Conservation (phyloP, 192 early-diverging fungal species). For the Coemansia sp. region DNA sequence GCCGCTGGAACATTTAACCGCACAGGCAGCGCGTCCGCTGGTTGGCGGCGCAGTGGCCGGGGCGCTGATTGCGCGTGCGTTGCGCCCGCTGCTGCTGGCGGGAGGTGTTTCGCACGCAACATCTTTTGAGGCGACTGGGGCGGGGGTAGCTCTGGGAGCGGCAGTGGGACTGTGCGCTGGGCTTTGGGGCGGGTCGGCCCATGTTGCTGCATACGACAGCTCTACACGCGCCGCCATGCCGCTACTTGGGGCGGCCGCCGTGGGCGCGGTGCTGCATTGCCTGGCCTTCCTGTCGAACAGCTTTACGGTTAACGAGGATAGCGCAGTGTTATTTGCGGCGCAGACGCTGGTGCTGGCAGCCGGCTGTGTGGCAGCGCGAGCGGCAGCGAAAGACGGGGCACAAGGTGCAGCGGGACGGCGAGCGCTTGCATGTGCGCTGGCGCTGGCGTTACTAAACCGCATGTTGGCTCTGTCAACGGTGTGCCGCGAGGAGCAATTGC, state of each 20-base stretch:
- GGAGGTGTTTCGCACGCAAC: slow-evolving; percentile 13
- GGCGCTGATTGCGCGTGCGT: slow-evolving; percentile 12
- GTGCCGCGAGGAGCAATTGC: slow-evolving; percentile 88
- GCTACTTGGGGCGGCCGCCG: slow-evolving; percentile 34
- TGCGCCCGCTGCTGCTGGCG: slow-evolving; percentile 5
- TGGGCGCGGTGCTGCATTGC: slow-evolving; percentile 52
- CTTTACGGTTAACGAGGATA: slow-evolving; percentile 87
- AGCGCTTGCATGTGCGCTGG: slow-evolving; percentile 42
- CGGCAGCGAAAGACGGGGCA: slow-evolving; percentile 4
- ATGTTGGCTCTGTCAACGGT: slow-evolving; percentile 62
- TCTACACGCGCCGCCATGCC: background rate
- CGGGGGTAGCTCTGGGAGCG: slow-evolving; percentile 18
- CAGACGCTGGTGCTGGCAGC: slow-evolving; percentile 58
- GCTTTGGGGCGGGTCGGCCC: background rate
- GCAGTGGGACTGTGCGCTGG: slow-evolving; percentile 17
- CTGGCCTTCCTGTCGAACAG: slow-evolving; percentile 83
- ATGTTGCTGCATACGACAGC: no score
- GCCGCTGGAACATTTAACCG: slow-evolving; percentile 13
- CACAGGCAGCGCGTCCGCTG: background rate
- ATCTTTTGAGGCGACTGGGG: slow-evolving; percentile 16
- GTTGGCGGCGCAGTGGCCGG: slow-evolving; percentile 12
- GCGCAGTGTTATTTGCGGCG: slow-evolving; percentile 62
- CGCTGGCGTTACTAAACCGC: slow-evolving; percentile 61
- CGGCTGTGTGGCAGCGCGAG: background rate
- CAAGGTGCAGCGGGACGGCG: slow-evolving; percentile 35